Evolutionary conservation across 441 rosid genomes (phyloP), one percentile per base, ranked within the genome.

Genomic region (Eruca vesicaria): DNA sequence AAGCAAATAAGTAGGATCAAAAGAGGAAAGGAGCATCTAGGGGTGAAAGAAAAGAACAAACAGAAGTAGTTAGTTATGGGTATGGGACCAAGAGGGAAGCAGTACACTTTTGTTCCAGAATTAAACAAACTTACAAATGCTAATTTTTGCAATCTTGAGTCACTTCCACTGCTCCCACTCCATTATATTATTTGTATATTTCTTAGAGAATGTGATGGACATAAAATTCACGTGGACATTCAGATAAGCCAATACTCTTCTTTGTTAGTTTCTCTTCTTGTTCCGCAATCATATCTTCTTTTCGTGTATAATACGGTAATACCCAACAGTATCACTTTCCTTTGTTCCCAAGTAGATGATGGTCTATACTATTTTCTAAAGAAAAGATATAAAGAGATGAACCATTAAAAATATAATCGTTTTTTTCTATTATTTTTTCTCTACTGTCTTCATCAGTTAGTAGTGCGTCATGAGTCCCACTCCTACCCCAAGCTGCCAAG

Each of bases 121-220:
- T 41, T 67, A 62, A 72, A 67, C 74, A 67, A 78, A 18, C 70
- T 16, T 72, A 68, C 81, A 73, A 78, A 78, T 78, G 81, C 80
- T 77, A 77, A 58, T 60, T 71, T 71, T 66, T 77, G 72, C 58
- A 60, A 71, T 59, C 36, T 66, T 20, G 63, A 64, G 80, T 66
- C 80, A 71, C 72, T 65, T 65, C 72, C 57, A 59, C 57, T 28
- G 23, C 71, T 77, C 72, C 36, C 36, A 77, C 68, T 57, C 76
- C 68, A 71, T 70, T 65, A 77, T 71, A 21, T 57, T 43, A 29
- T 2, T 21, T 10, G 2, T 45, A 6, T 57, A 4, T 62, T 19
- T 53, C 69, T 28, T 36, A 55, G 48, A 63, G 35, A 76, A 76
- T 76, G 43, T 63, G 75, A 63, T 64, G 62, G 26, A 63, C 36